These are phyloP conservation scores for Papilionanthe hybrid DNA, from an alignment of 116 monocot species.

Conservation along the genomic window DNA sequence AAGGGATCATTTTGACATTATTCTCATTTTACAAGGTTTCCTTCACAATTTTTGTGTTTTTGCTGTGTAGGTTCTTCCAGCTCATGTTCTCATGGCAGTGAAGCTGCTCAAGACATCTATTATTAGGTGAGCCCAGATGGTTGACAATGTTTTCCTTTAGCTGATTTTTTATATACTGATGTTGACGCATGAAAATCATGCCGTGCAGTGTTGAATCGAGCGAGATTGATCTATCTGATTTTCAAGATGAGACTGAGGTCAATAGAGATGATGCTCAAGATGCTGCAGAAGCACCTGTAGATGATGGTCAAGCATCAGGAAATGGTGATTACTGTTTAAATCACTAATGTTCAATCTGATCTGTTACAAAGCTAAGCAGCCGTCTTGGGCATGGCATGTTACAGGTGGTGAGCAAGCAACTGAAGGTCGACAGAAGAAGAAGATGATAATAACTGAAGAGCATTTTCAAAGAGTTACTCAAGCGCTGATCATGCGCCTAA, in stretches of 20 bases:
- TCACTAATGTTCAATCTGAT: not conserved
- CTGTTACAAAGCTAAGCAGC: not conserved
- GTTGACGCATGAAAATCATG: not conserved
- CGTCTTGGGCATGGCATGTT: slow-evolving; percentile 7
- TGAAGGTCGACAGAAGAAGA: slow-evolving; percentile 43
- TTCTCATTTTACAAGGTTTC: not conserved
- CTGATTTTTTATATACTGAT: not conserved
- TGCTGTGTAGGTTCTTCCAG: slow-evolving; percentile 62
- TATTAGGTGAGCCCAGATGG: slow-evolving; percentile 55
- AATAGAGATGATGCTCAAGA: slow-evolving; percentile 26
- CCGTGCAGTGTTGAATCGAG: slow-evolving; percentile 90
- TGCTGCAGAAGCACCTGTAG: slow-evolving; percentile 23
- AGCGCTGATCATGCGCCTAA: slow-evolving; percentile 68
- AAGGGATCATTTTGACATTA: no score
- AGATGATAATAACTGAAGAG: slow-evolving; percentile 77
- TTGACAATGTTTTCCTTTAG: not conserved
- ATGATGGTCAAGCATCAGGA: slow-evolving; percentile 32
- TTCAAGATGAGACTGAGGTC: slow-evolving; percentile 74
- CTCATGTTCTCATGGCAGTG: slow-evolving; percentile 95
- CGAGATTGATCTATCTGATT: slow-evolving; percentile 96
- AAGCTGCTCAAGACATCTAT: slow-evolving; percentile 91
- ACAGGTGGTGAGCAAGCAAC: slow-evolving; percentile 32
- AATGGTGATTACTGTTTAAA: slow-evolving; percentile 43
- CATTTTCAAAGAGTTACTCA: slow-evolving; percentile 89
- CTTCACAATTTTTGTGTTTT: not conserved